These are phyloP conservation scores for Retiboletus flavoniger DNA, from an alignment of 1,284 basidiomycete species.

Conservation along the genomic window DNA sequence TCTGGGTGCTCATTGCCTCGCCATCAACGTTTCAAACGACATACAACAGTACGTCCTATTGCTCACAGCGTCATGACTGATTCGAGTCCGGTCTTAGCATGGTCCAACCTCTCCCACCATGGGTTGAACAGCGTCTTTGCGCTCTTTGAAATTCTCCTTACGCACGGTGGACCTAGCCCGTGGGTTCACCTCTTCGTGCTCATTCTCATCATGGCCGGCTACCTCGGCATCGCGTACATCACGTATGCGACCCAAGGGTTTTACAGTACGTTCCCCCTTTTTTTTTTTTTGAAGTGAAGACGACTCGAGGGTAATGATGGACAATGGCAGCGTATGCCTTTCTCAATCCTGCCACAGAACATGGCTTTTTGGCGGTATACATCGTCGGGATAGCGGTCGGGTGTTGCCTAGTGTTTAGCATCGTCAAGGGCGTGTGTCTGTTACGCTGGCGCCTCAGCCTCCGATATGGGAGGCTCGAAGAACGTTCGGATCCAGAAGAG, in stretches of 20 bases:
- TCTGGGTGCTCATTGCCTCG: constrained; percentile 57
- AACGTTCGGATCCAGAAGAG: constrained; percentile 8
- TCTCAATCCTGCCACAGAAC: constrained; percentile 41
- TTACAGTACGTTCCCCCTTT: constrained; percentile 51
- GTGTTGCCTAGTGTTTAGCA: constrained; percentile 45
- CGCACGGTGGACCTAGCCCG: constrained; percentile 50
- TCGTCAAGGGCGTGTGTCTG: constrained; percentile 39
- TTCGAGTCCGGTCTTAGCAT: constrained; percentile 38
- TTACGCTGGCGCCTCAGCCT: constrained; percentile 31
- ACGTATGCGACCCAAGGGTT: constrained; percentile 57
- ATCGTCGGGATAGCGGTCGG: constrained; percentile 54
- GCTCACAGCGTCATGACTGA: constrained; percentile 1
- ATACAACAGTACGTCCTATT: constrained; percentile 37
- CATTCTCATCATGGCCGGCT: constrained; percentile 51
- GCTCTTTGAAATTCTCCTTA: constrained; percentile 57
- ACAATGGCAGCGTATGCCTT: constrained; percentile 44
- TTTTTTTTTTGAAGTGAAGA: background rate
- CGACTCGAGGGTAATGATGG: constrained; percentile 1
- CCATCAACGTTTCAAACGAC: constrained; percentile 41
- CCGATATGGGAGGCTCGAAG: constrained; percentile 11
- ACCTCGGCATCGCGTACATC: constrained; percentile 67
- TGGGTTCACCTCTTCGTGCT: constrained; percentile 53
- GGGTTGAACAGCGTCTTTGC: constrained; percentile 58
- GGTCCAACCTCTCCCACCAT: constrained; percentile 61
- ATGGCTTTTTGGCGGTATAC: constrained; percentile 44